Evolutionary conservation across 148 eudicot genomes (phyloP), one percentile per base, ranked within the genome.

Genomic region (Arctostaphylos glauca): DNA sequence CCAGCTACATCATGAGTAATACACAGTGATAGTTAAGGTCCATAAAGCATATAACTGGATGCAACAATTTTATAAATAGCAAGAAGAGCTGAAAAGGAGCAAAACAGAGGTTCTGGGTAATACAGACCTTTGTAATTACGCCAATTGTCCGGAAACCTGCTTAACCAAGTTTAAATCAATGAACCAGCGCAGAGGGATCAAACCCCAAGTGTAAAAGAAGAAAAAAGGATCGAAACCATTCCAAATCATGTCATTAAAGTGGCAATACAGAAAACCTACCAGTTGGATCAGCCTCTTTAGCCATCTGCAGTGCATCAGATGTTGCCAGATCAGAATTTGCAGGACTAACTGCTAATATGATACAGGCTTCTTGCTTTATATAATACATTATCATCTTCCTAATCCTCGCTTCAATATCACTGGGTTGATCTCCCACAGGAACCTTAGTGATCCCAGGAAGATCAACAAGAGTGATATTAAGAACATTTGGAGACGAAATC

Each of bases 371-470:
- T 52, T 84, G 86, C 44, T 84, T 84, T 66, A 92, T 92, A 50
- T 90, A 89, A 47, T 86, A 83, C 91, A 91, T 85, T 84, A 92
- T 92, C 91, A 92, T 89, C 56, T 88, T 90, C 84, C 95, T 90
- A 55, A 91, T 89, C 72, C 88, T 86, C 77, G 91, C 88, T 82
- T 92, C 93, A 48, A 91, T 92, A 76, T 92, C 93, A 82, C 88
- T 75, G 19, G 95, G 95, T 85, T 92, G 95, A 80, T 92, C 92
- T 75, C 93, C 93, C 79, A 92, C 95, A 55, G 95, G 93, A 83
- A 92, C 95, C 85, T 88, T 91, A 60, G 95, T 92, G 50, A 92
- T 92, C 71, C 95, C 95, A 83, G 95, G 95, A 80, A 92, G 87
- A 91, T 92, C 95, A 76, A 92, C 91, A 87, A 92, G 83, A 72